Percentiles rank a stretch among this genome's conserved stretches.
These are phyloP conservation scores for Lentinus tigrinus DNA, from an alignment of 768 basidiomycete species.

Conservation along the genomic window DNA sequence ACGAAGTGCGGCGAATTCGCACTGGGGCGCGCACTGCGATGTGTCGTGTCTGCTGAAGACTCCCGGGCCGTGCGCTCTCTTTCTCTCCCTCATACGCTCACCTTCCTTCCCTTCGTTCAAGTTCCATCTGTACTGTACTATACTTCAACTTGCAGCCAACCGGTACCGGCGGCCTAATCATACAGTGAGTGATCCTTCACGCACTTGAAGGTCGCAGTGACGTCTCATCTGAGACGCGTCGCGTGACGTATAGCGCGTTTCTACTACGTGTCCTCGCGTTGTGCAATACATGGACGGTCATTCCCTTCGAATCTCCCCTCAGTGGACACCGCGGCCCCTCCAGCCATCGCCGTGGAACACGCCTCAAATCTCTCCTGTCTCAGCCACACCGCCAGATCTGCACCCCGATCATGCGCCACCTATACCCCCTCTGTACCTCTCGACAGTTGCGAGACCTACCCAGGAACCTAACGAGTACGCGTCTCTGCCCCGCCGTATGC, in stretches of 20 bases:
- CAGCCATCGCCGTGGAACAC: slow-evolving; percentile 3
- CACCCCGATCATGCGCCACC: neutral
- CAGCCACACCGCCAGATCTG: neutral
- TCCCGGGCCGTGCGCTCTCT: neutral
- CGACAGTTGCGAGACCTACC: slow-evolving; percentile 3
- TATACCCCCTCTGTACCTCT: neutral
- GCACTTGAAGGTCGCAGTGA: neutral
- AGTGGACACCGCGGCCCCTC: slow-evolving; percentile 2
- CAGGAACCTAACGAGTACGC: slow-evolving; percentile 17
- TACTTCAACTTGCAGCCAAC: neutral
- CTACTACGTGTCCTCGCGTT: neutral
- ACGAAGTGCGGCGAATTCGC: neutral
- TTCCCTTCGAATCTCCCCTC: neutral
- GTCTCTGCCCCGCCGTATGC: neutral
- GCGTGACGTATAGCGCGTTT: neutral
- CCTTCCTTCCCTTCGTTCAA: neutral
- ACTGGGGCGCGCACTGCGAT: neutral
- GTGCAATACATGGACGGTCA: neutral
- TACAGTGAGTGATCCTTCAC: no score
- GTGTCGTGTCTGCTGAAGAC: neutral
- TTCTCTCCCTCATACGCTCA: neutral
- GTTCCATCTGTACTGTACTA: neutral
- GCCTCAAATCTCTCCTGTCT: neutral
- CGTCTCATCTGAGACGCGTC: neutral
- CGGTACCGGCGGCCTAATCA: neutral